Evolutionary conservation across 345 rosid species (phyloP).

Genomic region (Populus ilicifolia): DNA sequence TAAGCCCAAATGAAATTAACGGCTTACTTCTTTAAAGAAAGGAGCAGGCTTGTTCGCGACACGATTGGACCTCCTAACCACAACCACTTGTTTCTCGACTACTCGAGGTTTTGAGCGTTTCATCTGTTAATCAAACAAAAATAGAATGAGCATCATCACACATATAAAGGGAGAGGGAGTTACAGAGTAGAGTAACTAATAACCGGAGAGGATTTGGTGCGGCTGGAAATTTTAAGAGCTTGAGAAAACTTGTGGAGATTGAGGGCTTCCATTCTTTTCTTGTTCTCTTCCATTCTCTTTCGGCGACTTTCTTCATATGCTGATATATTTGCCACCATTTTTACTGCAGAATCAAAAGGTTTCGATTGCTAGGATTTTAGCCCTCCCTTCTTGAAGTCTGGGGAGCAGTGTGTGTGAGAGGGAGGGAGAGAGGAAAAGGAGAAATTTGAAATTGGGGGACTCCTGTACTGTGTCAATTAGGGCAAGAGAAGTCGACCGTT

Average conservation of each 20-base stretch:
- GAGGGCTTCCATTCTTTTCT: constrained; percentile 25
- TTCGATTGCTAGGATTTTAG: too few species aligned
- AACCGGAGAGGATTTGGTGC: constrained; percentile 19
- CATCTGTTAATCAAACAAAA: neutral
- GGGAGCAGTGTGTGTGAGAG: too few species aligned
- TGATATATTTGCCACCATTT: constrained; percentile 3
- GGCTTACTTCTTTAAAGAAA: constrained; percentile 3
- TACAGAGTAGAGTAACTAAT: neutral
- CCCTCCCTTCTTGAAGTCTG: too few species aligned
- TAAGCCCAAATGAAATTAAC: neutral
- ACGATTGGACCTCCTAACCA: constrained; percentile 19
- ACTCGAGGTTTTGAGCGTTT: constrained; percentile 1
- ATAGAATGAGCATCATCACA: neutral
- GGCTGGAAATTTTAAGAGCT: constrained; percentile 9
- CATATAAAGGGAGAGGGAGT: neutral
- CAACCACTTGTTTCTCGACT: constrained; percentile 9
- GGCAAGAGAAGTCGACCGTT: too few species aligned
- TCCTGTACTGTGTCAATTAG: too few species aligned
- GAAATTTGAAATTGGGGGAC: too few species aligned
- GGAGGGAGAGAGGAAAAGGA: too few species aligned
- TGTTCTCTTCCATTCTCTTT: constrained; percentile 14
- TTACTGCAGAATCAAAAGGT: too few species aligned
- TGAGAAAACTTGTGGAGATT: constrained; percentile 17
- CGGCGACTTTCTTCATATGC: constrained; percentile 14
- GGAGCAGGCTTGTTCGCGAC: constrained; percentile 16